Conservation (phyloP, 1,284 basidiomycete species). For the Bondarzewia mesenterica region DNA sequence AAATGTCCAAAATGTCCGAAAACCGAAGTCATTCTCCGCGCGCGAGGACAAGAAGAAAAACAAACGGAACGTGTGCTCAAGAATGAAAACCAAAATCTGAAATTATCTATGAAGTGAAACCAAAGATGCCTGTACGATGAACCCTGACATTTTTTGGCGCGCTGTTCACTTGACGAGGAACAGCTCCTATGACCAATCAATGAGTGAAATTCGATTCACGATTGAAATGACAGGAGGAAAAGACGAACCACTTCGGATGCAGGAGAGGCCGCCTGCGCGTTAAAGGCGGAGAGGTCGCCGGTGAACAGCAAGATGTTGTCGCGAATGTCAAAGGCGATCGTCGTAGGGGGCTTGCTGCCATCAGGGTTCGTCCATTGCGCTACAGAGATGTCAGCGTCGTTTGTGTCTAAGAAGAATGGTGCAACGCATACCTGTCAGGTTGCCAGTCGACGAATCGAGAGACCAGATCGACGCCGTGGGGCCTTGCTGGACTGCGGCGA, state of each 20-base stretch:
- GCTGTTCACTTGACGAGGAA: no score
- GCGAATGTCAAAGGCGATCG: not conserved
- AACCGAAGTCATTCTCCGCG: no score
- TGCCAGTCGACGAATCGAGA: not conserved
- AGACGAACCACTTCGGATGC: not conserved
- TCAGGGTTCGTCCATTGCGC: not conserved
- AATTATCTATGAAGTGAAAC: no score
- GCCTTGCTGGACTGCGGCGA: not conserved
- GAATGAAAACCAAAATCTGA: no score
- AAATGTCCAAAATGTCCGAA: no score
- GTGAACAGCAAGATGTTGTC: not conserved
- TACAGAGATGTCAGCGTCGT: not conserved
- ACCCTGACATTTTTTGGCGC: no score
- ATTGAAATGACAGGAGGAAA: no score
- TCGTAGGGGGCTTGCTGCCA: not conserved
- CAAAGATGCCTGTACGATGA: no score
- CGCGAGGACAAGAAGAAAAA: no score
- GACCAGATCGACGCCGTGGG: slow-evolving; percentile 1
- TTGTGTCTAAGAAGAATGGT: not conserved
- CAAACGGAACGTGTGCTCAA: no score
- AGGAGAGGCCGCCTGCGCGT: not conserved
- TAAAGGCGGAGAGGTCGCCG: not conserved
- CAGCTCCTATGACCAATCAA: no score
- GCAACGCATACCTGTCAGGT: not conserved
- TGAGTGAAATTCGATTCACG: no score